phyloP scores from a whole-genome alignment of 352 stramenopile species.

The Aphanomyces cochlioides region DNA sequence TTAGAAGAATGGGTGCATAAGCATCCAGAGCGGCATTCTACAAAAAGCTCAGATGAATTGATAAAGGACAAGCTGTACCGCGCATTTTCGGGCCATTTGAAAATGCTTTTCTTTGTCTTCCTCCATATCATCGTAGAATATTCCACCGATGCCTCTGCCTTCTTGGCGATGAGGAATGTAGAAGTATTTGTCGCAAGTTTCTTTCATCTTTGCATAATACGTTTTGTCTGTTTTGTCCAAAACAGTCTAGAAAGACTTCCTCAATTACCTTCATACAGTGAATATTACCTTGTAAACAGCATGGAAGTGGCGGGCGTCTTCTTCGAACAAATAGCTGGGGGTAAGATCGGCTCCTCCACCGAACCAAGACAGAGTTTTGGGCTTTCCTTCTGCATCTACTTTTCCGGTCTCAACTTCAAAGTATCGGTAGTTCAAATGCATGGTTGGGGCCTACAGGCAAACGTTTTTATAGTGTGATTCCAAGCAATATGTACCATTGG shows the following conservation, averaged over 20 bases:
- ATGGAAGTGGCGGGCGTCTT: constrained; percentile 97
- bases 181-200: constrained; percentile 97
- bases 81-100: constrained; percentile 70
- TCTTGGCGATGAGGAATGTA: constrained; percentile 95
- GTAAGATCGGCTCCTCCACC: constrained; percentile 97
- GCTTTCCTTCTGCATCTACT: constrained; percentile 71
- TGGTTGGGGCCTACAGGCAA: constrained; percentile 86
- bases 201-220: constrained; percentile 95
- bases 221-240: constrained; percentile 93
- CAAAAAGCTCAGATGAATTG: not conserved
- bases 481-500: constrained; percentile 43
- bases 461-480: not conserved
- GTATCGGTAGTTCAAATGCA: constrained; percentile 98
- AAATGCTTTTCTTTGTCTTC: constrained; percentile 89
- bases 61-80: constrained; percentile 45
- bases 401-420: constrained; percentile 93
- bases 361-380: constrained; percentile 90
- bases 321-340: constrained; percentile 94
- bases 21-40: constrained; percentile 81
- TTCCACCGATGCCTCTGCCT: constrained; percentile 93
- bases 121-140: constrained; percentile 98
- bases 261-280: not conserved
- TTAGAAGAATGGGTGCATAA: constrained; percentile 95
- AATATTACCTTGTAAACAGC: constrained; percentile 92
- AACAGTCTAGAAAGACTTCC: constrained; percentile 29